Evolutionary conservation across 148 eudicot species (phyloP).

Genomic region (Rhododendron henanense): DNA sequence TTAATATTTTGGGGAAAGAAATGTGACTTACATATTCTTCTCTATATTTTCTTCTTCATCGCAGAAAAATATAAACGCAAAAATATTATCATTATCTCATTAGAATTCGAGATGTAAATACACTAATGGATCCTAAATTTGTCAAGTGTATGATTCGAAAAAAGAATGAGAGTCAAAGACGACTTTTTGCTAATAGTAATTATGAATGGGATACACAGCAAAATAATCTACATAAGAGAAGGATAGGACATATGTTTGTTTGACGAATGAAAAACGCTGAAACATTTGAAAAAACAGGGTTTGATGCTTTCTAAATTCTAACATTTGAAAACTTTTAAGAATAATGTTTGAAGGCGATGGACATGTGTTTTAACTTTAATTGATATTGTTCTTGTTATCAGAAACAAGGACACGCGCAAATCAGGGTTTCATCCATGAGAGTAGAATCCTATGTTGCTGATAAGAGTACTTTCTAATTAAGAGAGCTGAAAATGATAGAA

Average conservation of each 20-base stretch:
- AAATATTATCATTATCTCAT: no score
- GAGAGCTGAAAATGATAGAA: not conserved
- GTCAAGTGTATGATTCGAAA: no score
- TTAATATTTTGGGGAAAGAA: not conserved
- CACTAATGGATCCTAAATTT: no score
- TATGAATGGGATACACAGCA: not conserved
- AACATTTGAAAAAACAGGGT: no score
- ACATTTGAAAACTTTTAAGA: not conserved
- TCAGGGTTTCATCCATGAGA: not conserved
- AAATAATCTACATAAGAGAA: not conserved
- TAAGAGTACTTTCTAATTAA: slow-evolving; percentile 1
- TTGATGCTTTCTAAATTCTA: no score
- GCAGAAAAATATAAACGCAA: not conserved
- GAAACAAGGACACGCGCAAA: not conserved
- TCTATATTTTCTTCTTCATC: not conserved
- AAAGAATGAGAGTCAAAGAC: no score
- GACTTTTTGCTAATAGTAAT: not conserved
- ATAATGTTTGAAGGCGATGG: not conserved
- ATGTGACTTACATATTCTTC: not conserved
- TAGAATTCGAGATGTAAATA: no score
- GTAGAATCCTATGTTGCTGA: slow-evolving; percentile 22
- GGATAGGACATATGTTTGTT: not conserved
- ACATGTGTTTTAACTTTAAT: not conserved
- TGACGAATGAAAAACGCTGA: not conserved
- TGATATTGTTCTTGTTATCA: not conserved